Base-by-base conservation (phyloP, 495 filamentous ascomycete genomes). In the Thozetella sp. region DNA sequence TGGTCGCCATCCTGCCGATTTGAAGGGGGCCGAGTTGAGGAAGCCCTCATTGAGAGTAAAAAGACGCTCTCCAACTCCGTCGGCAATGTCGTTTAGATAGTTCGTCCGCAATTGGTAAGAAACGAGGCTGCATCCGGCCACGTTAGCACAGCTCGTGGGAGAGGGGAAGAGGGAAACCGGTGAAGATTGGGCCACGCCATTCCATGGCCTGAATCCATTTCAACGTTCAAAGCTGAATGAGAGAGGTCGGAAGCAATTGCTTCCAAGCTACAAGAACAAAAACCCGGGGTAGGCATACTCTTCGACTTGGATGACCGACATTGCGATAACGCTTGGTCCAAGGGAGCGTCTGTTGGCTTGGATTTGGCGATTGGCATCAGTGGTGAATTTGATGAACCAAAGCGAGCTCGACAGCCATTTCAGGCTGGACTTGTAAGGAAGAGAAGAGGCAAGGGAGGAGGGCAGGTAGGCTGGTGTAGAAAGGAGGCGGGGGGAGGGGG, bases 291-390 rank as follows among this genome's bases (percentile, higher is more conserved):
- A 45, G 19, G 79, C 90, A 57, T 88, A 97, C 93, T 98, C 94
- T 86, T 98, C 94, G 61, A 96, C 93, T 73, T 97, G 92, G 57
- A 98, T 89, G 67, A 98, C 84, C 65, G 94, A 96, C 95, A 97
- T 98, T 53, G 51, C 43, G 27, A 11, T 30, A 23, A 53, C 24
- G 25, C 12, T 20, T 22, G 23, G n/a, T 26, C 20, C 23, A 58
- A 27, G 24, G 15, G 9, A 23, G 24, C 10, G 27, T 20, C 19
- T 45, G 27, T 3, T 25, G 17, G 19, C 23, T 22, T 9, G 54
- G n/a, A n/a, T n/a, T n/a, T n/a, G n/a, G n/a, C n/a, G n/a, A n/a
- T n/a, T n/a, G n/a, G n/a, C 17, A 9, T 37, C 9, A 6, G 6
- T 37, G 6, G 17, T 37, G 17, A 6, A 37, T 6, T 37, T 37